These are phyloP conservation scores for Lithocarpus polystachyus DNA, from an alignment of 306 rosid genomes.

Conservation along the genomic window DNA sequence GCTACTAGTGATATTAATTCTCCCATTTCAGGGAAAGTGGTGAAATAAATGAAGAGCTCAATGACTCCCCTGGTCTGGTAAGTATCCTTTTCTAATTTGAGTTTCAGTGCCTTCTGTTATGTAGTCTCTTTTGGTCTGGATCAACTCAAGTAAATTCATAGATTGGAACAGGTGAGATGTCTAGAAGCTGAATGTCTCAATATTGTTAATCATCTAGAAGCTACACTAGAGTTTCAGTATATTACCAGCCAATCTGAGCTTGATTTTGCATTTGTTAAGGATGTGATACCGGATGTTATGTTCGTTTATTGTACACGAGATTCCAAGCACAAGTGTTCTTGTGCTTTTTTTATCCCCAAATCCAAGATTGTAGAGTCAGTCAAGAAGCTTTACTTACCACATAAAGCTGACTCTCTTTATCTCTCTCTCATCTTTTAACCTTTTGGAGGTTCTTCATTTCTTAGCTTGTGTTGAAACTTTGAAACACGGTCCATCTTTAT, in stretches of 20 bases:
- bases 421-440: too few species aligned
- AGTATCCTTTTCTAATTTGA: constrained; percentile 28
- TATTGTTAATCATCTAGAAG: not conserved
- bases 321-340: not conserved
- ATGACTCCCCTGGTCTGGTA: constrained; percentile 81
- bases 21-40: constrained; percentile 82
- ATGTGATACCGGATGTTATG: not conserved
- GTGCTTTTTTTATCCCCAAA: too few species aligned
- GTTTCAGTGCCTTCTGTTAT: not conserved
- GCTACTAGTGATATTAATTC: constrained; percentile 77
- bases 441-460: too few species aligned
- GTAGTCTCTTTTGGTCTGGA: not conserved
- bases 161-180: not conserved
- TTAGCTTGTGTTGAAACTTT: too few species aligned
- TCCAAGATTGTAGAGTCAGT: too few species aligned
- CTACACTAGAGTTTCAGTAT: not conserved
- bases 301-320: not conserved
- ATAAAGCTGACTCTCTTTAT: too few species aligned
- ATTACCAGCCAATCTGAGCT: not conserved
- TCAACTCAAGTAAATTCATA: not conserved
- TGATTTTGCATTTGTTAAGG: not conserved
- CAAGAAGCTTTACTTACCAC: too few species aligned
- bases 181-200: not conserved
- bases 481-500: too few species aligned
- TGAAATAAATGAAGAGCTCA: constrained; percentile 70